A percentile compares a stretch with the other conserved stretches of the same genome.
These are phyloP conservation scores for Dioszegia hungarica DNA, from an alignment of 768 basidiomycete species.

Conservation along the genomic window DNA sequence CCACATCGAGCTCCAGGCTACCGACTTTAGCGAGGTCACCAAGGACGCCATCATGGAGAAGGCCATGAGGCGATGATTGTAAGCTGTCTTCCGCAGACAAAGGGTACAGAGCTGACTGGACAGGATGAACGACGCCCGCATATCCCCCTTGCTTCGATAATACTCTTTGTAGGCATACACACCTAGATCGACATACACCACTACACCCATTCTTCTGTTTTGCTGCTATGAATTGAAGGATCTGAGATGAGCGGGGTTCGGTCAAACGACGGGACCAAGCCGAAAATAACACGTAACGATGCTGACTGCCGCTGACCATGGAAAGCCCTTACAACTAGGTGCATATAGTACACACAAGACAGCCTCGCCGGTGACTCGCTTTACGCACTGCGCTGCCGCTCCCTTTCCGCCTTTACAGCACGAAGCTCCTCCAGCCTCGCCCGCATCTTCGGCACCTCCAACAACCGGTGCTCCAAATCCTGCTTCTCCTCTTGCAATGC, in stretches of 20 bases:
- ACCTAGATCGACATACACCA: too few relatives aligned
- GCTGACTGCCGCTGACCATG: too few relatives aligned
- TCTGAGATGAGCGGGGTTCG: too few relatives aligned
- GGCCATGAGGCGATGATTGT: slow-evolving; percentile 22
- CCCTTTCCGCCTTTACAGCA: slow-evolving; percentile 46
- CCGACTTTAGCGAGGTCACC: slow-evolving; percentile 68
- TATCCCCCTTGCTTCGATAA: too few relatives aligned
- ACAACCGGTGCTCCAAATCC: slow-evolving; percentile 71
- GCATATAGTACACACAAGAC: not conserved
- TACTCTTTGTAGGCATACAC: too few relatives aligned
- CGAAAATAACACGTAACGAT: too few relatives aligned
- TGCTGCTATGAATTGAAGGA: too few relatives aligned
- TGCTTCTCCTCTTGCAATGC: slow-evolving; percentile 94
- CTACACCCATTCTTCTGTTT: too few relatives aligned
- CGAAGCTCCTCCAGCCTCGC: slow-evolving; percentile 66
- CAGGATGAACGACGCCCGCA: not conserved
- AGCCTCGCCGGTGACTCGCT: not conserved
- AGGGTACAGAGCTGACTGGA: not conserved
- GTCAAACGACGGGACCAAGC: too few relatives aligned
- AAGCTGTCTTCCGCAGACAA: not conserved
- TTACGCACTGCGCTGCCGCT: not conserved
- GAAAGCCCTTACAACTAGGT: too few relatives aligned
- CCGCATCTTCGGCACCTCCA: slow-evolving; percentile 85
- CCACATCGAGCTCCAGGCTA: slow-evolving; percentile 76
- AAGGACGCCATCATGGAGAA: slow-evolving; percentile 53